Conservation (phyloP, 441 rosid species). For the Pelargonium myrrhifolium region DNA sequence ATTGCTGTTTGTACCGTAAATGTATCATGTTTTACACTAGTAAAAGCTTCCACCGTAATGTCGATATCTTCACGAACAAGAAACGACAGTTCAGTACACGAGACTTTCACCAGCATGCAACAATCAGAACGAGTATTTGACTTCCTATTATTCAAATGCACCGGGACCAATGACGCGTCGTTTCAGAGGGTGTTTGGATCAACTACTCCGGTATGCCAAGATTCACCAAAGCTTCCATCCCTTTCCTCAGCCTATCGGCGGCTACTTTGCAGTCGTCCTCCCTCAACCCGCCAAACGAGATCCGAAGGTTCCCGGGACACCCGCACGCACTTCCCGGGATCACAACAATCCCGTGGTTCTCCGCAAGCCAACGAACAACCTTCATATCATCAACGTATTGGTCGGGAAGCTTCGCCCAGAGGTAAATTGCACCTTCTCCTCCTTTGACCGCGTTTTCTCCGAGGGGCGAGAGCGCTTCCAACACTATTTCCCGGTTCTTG, state of each 20-base stretch:
- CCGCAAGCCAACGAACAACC: constrained; percentile 85
- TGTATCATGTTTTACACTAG: too few species aligned
- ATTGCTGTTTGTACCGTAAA: too few species aligned
- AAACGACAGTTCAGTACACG: too few species aligned
- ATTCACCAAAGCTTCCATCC: constrained; percentile 65
- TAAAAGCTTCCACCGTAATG: too few species aligned
- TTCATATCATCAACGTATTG: constrained; percentile 33
- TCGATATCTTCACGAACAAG: too few species aligned
- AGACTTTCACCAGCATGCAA: too few species aligned
- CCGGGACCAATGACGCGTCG: too few species aligned
- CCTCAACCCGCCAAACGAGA: constrained; percentile 74
- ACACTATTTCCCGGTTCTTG: constrained; percentile 66
- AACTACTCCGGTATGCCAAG: constrained; percentile 47
- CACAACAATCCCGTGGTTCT: constrained; percentile 69
- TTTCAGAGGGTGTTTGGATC: too few species aligned
- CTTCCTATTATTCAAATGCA: too few species aligned
- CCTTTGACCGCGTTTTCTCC: constrained; percentile 77
- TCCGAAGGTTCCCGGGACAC: constrained; percentile 63
- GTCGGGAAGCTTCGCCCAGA: constrained; percentile 92
- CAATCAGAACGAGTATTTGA: too few species aligned
- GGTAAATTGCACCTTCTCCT: constrained; percentile 93
- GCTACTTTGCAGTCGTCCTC: constrained; percentile 69
- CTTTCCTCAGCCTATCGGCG: constrained; percentile 58
- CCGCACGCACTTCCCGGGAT: constrained; percentile 83
- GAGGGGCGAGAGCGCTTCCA: constrained; percentile 66